Evolutionary conservation across 768 basidiomycete species (phyloP), one percentile per base, ranked within the genome.

Genomic region (Lepiota subincarnata): DNA sequence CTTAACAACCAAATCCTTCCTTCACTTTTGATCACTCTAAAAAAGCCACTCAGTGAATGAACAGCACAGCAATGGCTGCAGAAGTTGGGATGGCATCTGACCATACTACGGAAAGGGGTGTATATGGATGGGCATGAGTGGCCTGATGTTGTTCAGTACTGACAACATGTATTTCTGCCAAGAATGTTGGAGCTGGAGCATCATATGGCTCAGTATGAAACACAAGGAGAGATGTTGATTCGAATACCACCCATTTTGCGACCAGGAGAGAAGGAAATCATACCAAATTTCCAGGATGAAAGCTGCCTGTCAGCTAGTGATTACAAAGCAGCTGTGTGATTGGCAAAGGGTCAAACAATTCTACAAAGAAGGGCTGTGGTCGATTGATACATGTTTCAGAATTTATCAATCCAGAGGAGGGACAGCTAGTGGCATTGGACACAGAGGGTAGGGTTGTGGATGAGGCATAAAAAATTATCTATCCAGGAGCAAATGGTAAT

Each of bases 11-110:
- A 46, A 1, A 69, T 74, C 39, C 55, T 75, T 6, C 68, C 67
- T 5, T 53, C 61, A 16, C 66, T 74, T 0, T 59, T 61, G 1
- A 68, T 74, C 41, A 47, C 45, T 0, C 49, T 59, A 0, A 64
- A 59, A 20, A 54, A 51, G 7, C 68, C 66, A 0, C 55, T 72
- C 7, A 56, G 63, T 50, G 58, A 56, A 1, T 47, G 64, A 12
- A 78, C 71, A 0, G 76, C 73, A 13, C 46, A 58, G 8, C 56
- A 57, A 0, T 78, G 78, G 75, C 60, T 80, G 37, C 46, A 60
- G 2, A 63, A 64, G 35, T 52, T 77, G 4, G 67, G 62, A 0
- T 75, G 69, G 65, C 24, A 60, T 1, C 62, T 62, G 42, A 66
- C 61, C 8, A 18, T 63, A 4, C 38, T 61, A 0, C 57, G 59